Evolutionary conservation across 1,139 yeast genomes (phyloP), one percentile per base, ranked within the genome.

Genomic region (Lipomyces yarrowii): DNA sequence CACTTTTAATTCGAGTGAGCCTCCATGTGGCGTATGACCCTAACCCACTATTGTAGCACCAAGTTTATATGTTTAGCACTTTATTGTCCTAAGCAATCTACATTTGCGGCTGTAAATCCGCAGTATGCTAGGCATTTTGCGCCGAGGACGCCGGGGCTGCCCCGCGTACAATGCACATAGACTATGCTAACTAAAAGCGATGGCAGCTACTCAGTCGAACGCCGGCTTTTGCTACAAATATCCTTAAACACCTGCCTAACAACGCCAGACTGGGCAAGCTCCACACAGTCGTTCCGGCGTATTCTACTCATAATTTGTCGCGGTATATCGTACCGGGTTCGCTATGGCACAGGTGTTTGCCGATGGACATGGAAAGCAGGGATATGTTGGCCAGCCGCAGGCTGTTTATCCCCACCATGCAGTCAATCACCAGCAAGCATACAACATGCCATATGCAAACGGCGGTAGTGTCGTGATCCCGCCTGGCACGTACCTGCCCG

Each of bases 401-500:
- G 26, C n/a, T 58, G 33, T 42, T 46, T 15, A 54, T 15, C 56
- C 63, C 15, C 46, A 37, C 15, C 32, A 60, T 10, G 30, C 30
- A 10, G 51, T 52, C n/a, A 18, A 26, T 18, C 23, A 32, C n/a
- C 48, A 56, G 58, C 58, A 7, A 15, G 58, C 39, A 30, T 1
- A 18, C 30, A 48, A 37, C 18, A 37, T n/a, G 58, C 58, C 7
- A 23, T 35, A 33, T 15, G 23, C 26, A 8, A 32, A 37, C n/a
- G 30, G 37, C 30, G 10, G 39, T 11, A 15, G 26, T 23, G 23
- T 57, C 15, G 52, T 33, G 7, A 52, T 59, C 33, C 78, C 78
- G 15, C 84, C 87, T 2, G 84, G 84, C 66, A 83, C 88, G 18
- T 85, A 84, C 72, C 73, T 80, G 51, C 86, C 90, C 13, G 91